These are phyloP conservation scores for Pyropia yezoensis DNA, from an alignment of 23 red algal species.

Conservation along the genomic window DNA sequence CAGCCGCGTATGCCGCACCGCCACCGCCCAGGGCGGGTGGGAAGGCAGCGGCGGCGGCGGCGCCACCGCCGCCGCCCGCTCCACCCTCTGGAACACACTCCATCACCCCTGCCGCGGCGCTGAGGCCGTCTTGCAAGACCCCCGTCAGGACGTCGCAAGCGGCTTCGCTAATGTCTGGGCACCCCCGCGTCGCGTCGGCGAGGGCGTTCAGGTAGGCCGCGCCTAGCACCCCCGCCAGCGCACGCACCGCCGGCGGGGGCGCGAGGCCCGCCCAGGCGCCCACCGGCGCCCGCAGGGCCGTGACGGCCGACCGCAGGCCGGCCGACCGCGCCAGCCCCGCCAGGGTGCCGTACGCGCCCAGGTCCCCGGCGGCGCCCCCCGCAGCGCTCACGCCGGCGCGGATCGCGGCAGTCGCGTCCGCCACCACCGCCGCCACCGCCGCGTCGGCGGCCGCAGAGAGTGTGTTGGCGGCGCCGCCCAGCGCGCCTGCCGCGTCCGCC, in stretches of 20 bases:
- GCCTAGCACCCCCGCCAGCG: conserved; percentile 23
- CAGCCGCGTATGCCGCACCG: conserved; percentile 8
- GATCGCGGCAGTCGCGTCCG: conserved; percentile 32
- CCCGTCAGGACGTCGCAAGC: conserved; percentile 48
- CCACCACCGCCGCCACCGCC: conserved; percentile 25
- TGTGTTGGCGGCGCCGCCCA: conserved; percentile 1
- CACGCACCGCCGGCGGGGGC: conserved; percentile 40
- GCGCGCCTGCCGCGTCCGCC: not conserved
- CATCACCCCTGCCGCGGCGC: conserved; percentile 31
- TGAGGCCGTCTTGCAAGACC: conserved; percentile 33
- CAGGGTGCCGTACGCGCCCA: conserved; percentile 57
- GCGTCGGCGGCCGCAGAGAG: conserved; percentile 39
- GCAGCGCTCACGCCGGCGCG: conserved; percentile 38
- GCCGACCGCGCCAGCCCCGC: conserved; percentile 40
- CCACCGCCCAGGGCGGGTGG: conserved; percentile 8
- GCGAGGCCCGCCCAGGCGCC: conserved; percentile 41
- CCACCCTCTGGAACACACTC: conserved; percentile 13
- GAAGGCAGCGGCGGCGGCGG: conserved; percentile 20
- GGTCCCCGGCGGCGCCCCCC: conserved; percentile 22
- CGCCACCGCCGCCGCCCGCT: conserved; percentile 9
- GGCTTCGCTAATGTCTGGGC: conserved; percentile 45
- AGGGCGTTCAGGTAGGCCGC: conserved; percentile 41
- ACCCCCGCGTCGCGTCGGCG: conserved; percentile 21
- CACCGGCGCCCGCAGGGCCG: conserved; percentile 45
- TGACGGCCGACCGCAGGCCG: conserved; percentile 39